These are phyloP conservation scores for Tuber aestivum DNA, from an alignment of 495 filamentous ascomycete genomes.

Conservation along the genomic window DNA sequence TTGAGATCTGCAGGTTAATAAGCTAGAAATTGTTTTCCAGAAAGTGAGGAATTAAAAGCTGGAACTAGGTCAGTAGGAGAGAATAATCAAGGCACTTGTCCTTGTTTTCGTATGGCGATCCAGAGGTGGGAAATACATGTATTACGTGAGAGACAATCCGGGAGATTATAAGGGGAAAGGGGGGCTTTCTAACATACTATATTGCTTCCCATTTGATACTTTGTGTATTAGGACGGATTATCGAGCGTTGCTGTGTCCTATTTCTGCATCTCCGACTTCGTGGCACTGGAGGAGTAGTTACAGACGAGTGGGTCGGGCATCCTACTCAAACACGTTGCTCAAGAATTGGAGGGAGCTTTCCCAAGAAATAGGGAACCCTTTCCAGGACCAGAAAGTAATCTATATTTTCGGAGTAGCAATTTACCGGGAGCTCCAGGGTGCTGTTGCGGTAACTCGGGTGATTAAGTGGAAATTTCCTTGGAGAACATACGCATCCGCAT, in stretches of 20 bases:
- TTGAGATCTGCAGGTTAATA: background rate
- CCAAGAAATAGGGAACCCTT: background rate
- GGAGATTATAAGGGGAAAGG: background rate
- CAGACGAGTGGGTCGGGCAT: too few species aligned
- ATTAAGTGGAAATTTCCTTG: too few species aligned
- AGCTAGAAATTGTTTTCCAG: background rate
- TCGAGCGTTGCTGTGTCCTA: background rate
- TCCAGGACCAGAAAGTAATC: background rate
- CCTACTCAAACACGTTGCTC: too few species aligned
- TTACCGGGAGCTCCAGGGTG: background rate
- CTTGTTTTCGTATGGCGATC: background rate
- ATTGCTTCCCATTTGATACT: background rate
- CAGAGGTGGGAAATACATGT: slow-evolving; percentile 2
- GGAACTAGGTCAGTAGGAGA: background rate
- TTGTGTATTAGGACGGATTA: background rate
- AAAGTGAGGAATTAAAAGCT: background rate
- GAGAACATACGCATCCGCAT: too few species aligned
- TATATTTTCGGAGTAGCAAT: background rate
- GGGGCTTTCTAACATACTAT: background rate
- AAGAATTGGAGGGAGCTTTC: background rate
- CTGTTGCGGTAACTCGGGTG: background rate
- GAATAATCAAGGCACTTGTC: too few species aligned
- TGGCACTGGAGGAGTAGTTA: background rate
- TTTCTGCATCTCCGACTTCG: slow-evolving; percentile 5
- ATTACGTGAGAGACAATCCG: background rate